Conservation (phyloP, 495 filamentous ascomycete species). For the Penicillium cinerascens region DNA sequence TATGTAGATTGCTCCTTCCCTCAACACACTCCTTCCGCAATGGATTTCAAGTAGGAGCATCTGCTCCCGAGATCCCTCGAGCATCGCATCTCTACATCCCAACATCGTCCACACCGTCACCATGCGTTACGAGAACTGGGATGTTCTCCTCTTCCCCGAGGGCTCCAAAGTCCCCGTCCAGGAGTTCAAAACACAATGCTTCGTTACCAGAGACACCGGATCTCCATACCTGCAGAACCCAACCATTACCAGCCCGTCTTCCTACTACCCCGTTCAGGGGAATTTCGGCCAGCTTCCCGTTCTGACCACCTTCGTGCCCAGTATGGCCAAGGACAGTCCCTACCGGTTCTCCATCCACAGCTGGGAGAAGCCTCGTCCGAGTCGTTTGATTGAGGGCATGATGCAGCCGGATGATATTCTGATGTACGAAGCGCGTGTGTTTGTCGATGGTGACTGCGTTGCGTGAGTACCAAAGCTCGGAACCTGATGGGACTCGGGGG, state of each 20-base stretch:
- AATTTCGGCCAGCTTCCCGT: slow-evolving; percentile 56
- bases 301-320: slow-evolving; percentile 74
- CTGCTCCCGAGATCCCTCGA: background rate
- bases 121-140: slow-evolving; percentile 87
- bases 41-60: background rate
- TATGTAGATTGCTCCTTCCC: no score
- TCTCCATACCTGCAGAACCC: slow-evolving; percentile 36
- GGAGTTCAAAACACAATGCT: slow-evolving; percentile 84
- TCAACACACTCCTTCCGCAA: no score
- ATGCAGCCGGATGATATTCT: slow-evolving; percentile 58
- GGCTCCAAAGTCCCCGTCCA: slow-evolving; percentile 65
- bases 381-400: slow-evolving; percentile 55
- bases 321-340: slow-evolving; percentile 52
- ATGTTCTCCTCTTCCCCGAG: slow-evolving; percentile 75
- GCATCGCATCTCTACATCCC: slow-evolving; percentile 15
- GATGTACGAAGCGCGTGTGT: slow-evolving; percentile 65
- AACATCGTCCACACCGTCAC: slow-evolving; percentile 3
- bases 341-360: slow-evolving; percentile 80
- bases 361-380: slow-evolving; percentile 68
- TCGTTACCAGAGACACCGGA: slow-evolving; percentile 62
- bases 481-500: background rate
- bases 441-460: slow-evolving; percentile 65
- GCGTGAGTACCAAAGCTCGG: slow-evolving; percentile 48
- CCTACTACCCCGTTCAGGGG: slow-evolving; percentile 26
- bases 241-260: slow-evolving; percentile 22